A percentile compares a stretch with the other conserved stretches of the same genome.
Conservation (phyloP, 2,329 filamentous ascomycete species). For the Claviceps monticola region DNA sequence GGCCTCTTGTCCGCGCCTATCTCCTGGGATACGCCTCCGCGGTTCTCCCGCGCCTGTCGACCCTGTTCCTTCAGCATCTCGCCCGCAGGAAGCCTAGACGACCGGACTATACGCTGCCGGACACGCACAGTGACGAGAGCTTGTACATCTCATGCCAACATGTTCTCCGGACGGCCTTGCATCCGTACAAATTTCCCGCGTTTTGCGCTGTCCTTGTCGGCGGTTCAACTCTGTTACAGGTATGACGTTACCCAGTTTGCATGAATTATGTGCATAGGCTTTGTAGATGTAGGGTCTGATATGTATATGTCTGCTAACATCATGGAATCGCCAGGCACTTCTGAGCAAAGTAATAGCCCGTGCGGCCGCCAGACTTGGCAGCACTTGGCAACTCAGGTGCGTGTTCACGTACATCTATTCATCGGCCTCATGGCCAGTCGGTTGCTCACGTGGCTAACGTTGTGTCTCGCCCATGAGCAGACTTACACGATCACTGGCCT, state of each 20-base stretch:
- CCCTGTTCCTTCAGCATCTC: constrained; percentile 37
- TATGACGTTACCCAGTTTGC: constrained; percentile 10
- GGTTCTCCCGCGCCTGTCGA: constrained; percentile 41
- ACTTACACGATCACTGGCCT: constrained; percentile 41
- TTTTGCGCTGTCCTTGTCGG: constrained; percentile 49
- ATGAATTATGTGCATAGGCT: not conserved
- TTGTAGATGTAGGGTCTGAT: too few species aligned
- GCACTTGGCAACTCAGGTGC: constrained; percentile 16
- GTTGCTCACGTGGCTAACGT: too few species aligned
- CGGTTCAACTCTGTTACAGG: constrained; percentile 47
- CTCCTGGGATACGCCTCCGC: constrained; percentile 46
- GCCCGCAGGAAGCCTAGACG: constrained; percentile 21
- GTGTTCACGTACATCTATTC: not conserved
- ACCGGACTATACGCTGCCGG: constrained; percentile 14
- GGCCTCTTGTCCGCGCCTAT: constrained; percentile 45
- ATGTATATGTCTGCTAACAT: constrained; percentile 5
- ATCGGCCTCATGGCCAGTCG: too few species aligned
- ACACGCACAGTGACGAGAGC: constrained; percentile 14
- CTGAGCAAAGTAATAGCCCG: constrained; percentile 16
- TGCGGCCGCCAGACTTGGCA: constrained; percentile 11
- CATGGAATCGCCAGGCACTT: constrained; percentile 13
- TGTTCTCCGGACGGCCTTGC: constrained; percentile 37
- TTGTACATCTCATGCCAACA: constrained; percentile 20
- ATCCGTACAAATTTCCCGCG: constrained; percentile 43
- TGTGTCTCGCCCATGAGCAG: constrained; percentile 18